Base-by-base conservation (phyloP, 2,329 filamentous ascomycete species). In the Epichloe coenophiala region DNA sequence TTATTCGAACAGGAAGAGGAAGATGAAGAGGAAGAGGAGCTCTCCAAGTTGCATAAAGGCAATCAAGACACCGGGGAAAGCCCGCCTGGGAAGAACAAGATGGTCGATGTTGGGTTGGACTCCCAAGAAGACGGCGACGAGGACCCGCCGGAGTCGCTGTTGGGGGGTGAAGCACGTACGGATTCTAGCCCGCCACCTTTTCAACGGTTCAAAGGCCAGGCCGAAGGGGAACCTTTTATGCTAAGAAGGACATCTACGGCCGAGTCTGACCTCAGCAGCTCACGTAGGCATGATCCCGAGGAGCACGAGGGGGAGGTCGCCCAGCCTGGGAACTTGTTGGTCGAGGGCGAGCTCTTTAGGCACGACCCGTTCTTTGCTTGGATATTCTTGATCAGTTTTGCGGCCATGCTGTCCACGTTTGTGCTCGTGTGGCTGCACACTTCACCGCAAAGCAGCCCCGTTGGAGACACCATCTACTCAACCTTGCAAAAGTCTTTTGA, bases 391-490 rank as follows among this genome's bases (percentile, higher is more conserved):
- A 93, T 97, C 59, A 82, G 82, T 36, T 71, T 95, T 49, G 89
- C 87, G 44, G 85, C 84, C 39, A 78, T 97, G 61, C 79, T 97
- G 60, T 86, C 91, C 12, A 91, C 89, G 1, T 94, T 89, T 60
- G 82, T 95, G 55, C 75, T 98, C 13, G 85, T 95, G 23, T 94
- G 86, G 73, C 75, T 98, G 40, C 88, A 97, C 63, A 97, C 91
- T 2, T 81, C 86, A 17, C 72, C 83, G 1, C 74, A 75, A 50
- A 86, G 86, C 61, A 77, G 77, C 53, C 84, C 84, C 1, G 78
- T 94, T 51, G 91, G 90, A 13, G 93, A 98, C 65, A 96, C 91
- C 1, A 88, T 98, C 52, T 98, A 98, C 66, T 88, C 86, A 13
- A 89, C 88, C 4, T 71, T 98, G 37, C 84, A 86, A 58, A 81